A percentile compares a stretch with the other conserved stretches of the same genome.
phyloP scores from a whole-genome alignment of 2,329 filamentous ascomycete genomes.

The Trichoderma brevicompactum region DNA sequence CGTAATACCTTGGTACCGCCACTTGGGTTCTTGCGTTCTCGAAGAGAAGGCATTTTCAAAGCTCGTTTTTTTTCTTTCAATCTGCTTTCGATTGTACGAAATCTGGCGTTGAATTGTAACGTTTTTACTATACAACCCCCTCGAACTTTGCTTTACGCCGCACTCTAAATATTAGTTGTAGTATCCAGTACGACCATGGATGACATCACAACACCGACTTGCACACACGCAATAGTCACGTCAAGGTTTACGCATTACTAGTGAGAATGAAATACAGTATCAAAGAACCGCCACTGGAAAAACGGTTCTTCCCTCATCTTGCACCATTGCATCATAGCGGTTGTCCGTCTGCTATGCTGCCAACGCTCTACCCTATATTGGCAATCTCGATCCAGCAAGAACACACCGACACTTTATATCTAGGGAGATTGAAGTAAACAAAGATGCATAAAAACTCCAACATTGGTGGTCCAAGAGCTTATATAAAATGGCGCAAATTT shows the following conservation, averaged over 20 bases:
- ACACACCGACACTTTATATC: not conserved
- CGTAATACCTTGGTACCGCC: conserved; percentile 32
- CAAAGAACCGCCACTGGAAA: not conserved
- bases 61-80: not conserved
- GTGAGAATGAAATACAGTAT: not conserved
- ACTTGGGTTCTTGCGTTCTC: conserved; percentile 29
- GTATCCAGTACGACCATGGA: no score
- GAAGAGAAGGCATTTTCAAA: conserved; percentile 21
- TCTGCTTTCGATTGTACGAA: not conserved
- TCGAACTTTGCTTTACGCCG: no score
- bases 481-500: conserved; percentile 5
- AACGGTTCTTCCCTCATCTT: not conserved
- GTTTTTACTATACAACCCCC: no score
- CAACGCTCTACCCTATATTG: not conserved
- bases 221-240: not conserved
- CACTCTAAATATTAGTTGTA: no score
- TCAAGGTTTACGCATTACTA: not conserved
- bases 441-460: not conserved
- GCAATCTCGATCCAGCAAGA: not conserved
- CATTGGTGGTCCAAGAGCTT: not conserved
- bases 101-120: no score
- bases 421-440: not conserved
- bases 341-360: not conserved
- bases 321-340: conserved; percentile 23
- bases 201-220: no score